These are phyloP conservation scores for Capronia coronata DNA, from an alignment of 2,329 filamentous ascomycete genomes.

Conservation along the genomic window DNA sequence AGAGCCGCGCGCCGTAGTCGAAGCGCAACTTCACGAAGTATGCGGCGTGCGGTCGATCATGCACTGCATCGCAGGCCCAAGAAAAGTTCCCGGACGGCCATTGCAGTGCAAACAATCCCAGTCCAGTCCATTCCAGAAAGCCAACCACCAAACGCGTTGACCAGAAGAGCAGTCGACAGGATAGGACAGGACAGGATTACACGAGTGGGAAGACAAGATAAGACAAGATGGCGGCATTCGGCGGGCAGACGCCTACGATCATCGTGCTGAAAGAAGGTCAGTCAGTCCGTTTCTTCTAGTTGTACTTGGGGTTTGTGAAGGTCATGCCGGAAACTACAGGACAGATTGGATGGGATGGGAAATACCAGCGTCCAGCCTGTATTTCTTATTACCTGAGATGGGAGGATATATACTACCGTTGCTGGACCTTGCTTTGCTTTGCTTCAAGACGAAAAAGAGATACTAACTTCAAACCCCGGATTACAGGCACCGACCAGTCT, in stretches of 20 bases:
- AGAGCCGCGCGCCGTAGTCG: constrained; percentile 17
- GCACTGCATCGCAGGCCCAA: constrained; percentile 31
- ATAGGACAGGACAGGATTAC: too few relatives aligned
- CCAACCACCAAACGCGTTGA: not conserved
- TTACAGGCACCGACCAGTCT: constrained; percentile 84
- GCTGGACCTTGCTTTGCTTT: too few relatives aligned
- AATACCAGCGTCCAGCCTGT: not conserved
- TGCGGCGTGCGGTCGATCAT: constrained; percentile 31
- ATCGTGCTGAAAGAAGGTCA: constrained; percentile 95
- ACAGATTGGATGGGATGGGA: too few relatives aligned
- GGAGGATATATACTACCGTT: too few relatives aligned
- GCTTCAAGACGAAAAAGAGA: too few relatives aligned
- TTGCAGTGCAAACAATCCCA: constrained; percentile 27
- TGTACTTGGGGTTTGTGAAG: too few relatives aligned
- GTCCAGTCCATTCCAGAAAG: constrained; percentile 13
- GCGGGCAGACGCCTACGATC: constrained; percentile 94
- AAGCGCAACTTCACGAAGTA: too few relatives aligned
- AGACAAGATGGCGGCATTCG: constrained; percentile 60
- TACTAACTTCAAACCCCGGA: constrained; percentile 24
- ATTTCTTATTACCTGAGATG: too few relatives aligned
- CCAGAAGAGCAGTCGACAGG: not conserved
- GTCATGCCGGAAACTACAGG: too few relatives aligned
- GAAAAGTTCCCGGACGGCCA: constrained; percentile 19
- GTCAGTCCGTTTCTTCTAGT: constrained; percentile 33
- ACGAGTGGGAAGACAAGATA: not conserved